Conservation (phyloP, 2,329 filamentous ascomycete genomes). For the Mariannaea sp. region DNA sequence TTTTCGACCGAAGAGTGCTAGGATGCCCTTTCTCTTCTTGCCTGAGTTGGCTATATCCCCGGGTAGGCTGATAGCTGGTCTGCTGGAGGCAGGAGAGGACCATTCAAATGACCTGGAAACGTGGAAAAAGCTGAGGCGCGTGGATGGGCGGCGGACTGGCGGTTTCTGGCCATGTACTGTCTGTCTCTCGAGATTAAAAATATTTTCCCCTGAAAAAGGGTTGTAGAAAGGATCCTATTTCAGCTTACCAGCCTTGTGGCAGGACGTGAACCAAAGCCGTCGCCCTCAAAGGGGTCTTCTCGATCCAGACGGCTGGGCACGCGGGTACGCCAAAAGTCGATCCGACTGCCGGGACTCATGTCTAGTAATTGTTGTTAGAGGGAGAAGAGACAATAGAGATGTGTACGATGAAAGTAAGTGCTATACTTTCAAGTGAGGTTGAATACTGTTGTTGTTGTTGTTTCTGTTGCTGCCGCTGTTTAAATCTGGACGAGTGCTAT, state of each 20-base stretch:
- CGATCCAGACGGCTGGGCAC: slow-evolving; percentile 44
- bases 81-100: slow-evolving; percentile 18
- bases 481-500: too few species aligned
- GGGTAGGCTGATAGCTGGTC: slow-evolving; percentile 26
- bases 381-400: neutral
- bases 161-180: slow-evolving; percentile 32
- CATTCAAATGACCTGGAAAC: slow-evolving; percentile 35
- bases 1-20: slow-evolving; percentile 38
- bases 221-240: too few species aligned
- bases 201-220: too few species aligned
- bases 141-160: slow-evolving; percentile 28
- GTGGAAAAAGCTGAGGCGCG: slow-evolving; percentile 39
- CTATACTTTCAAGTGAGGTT: neutral
- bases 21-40: slow-evolving; percentile 25
- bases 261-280: slow-evolving; percentile 41
- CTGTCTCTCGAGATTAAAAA: slow-evolving; percentile 14
- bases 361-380: neutral
- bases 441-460: too few species aligned
- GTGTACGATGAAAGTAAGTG: neutral
- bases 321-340: slow-evolving; percentile 43
- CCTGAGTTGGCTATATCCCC: neutral
- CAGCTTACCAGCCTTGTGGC: slow-evolving; percentile 38
- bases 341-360: slow-evolving; percentile 25
- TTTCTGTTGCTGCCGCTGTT: too few species aligned
- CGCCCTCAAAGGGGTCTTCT: slow-evolving; percentile 43